Base-by-base conservation (phyloP, 2,329 filamentous ascomycete species). In the Colletotrichum sidae region DNA sequence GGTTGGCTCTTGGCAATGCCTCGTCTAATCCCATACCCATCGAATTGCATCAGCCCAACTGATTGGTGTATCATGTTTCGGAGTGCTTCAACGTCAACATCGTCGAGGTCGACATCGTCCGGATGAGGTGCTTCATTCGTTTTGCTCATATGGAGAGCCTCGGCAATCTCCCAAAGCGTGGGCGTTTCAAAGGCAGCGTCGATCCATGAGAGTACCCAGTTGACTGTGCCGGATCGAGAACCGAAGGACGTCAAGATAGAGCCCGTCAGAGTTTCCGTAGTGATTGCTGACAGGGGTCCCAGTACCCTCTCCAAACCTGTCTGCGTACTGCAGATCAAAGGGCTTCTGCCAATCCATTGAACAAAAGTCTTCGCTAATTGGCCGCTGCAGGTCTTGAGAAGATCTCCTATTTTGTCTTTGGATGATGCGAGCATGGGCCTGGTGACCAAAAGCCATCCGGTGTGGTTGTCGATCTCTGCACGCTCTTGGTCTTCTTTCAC, bases 61-160 rank as follows among this genome's bases (percentile, higher is more conserved):
- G 44, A 51, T 8, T 53, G 34, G 12, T 34, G 17, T 39, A 59
- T 44, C 13, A 34, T 41, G 12, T 33, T 41, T 15, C 25, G 17
- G 38, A 59, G 11, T 13, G 45, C 47, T 7, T 59, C 56, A 12
- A 15, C 34, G 15, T 35, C 49, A 13, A 53, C 38, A 6, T 57
- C 34, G 6, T 57, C 44, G 8, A 49, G 55, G 3, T 13, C 8
- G 8, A 39, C 44, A 34, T 25, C 25, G 25, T 1, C 25, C 25
- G 25, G 25, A 25, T 25, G 25, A 25, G 25, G 33, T 49, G n/a
- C 37, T 13, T 51, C 11, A 1, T 13, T 51, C 33, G 13, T 37
- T 12, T 12, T 6, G 10, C 9, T 8, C 8, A 51, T 51, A 17
- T 51, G 13, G 12, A 51, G 11, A 13, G 47, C 47, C 34, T 51